A percentile compares a stretch with the other conserved stretches of the same genome.
phyloP scores from a whole-genome alignment of 495 filamentous ascomycete species.

The Evernia prunastri region DNA sequence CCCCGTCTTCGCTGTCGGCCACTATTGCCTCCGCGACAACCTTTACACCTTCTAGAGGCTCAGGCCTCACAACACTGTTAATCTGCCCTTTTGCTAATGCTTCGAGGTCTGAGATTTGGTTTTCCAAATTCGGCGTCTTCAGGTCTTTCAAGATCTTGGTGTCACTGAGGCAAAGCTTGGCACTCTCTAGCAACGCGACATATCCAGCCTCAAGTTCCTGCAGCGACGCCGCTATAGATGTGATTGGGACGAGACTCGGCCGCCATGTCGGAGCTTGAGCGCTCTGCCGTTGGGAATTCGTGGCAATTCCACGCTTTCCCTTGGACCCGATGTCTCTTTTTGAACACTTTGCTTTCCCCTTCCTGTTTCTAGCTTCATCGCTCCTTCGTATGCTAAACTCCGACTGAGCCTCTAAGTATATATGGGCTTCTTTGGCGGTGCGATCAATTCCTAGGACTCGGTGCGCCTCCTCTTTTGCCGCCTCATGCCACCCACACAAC shows the following conservation, averaged over 20 bases:
- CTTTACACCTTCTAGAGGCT: slow-evolving; percentile 7
- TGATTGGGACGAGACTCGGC: slow-evolving; percentile 8
- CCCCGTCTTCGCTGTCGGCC: neutral
- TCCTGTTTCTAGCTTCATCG: neutral
- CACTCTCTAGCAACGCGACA: neutral
- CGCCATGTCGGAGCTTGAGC: neutral
- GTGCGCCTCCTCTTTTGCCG: neutral
- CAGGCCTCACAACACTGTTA: slow-evolving; percentile 3
- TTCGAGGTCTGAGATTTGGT: neutral
- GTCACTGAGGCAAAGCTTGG: neutral
- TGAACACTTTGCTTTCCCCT: neutral
- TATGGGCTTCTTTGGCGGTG: neutral
- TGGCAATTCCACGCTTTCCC: neutral
- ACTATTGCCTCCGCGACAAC: slow-evolving; percentile 10
- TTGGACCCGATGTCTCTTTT: neutral
- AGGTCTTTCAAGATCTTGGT: slow-evolving; percentile 4
- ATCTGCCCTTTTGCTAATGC: slow-evolving; percentile 9
- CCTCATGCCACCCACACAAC: slow-evolving; percentile 5
- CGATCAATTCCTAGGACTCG: neutral
- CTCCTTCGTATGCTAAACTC: neutral
- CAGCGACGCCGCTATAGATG: neutral
- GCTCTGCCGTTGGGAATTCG: neutral
- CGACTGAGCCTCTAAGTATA: neutral
- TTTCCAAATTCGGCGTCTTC: neutral
- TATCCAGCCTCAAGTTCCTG: slow-evolving; percentile 8